Evolutionary conservation across 331 rosid species (phyloP), one percentile per base, ranked within the genome.

Genomic region (Arachis monticola): DNA sequence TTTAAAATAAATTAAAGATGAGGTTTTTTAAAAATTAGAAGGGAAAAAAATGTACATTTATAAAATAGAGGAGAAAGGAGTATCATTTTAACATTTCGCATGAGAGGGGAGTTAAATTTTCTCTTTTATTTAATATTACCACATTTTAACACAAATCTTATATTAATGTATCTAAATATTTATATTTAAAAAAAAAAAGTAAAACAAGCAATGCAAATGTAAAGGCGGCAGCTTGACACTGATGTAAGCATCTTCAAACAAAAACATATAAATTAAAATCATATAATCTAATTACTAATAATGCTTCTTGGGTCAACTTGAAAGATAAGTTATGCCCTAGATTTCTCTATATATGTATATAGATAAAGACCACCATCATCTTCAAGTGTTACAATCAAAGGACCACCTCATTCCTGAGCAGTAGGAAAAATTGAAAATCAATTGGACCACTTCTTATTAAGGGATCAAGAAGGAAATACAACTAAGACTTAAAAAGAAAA

Each of bases 311-410:
- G 30, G 72, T 74, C 79, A 64, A 74, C 56, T 75, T 64, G 48
- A 64, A 64, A 64, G 32, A 5, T 75, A 53, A 62, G 79, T 27
- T 27, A 27, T 55, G 66, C 8, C 7, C 32, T 42, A 38, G 0
- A 64, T 27, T 40, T 52, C 58, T 27, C 30, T 27, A 27, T 27
- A 27, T 27, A 27, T n/a, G 13, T 52, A 53, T 40, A 27, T 53
- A 41, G 47, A 52, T 63, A 1, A 52, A 63, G 63, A 52, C 38
- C 8, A 75, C 14, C 58, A 52, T 55, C 66, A 64, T 41, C 72
- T 41, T 41, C 45, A 64, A 64, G 73, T 5, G 72, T 75, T 22
- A 44, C 65, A 27, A 75, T 75, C 79, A 27, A 64, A 44, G 67
- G 67, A 75, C 66, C 79, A 75, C 58, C 64, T 38, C 35, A 11